Evolutionary conservation across 345 rosid species (phyloP).

Genomic region (Eucalyptus cloeziana): DNA sequence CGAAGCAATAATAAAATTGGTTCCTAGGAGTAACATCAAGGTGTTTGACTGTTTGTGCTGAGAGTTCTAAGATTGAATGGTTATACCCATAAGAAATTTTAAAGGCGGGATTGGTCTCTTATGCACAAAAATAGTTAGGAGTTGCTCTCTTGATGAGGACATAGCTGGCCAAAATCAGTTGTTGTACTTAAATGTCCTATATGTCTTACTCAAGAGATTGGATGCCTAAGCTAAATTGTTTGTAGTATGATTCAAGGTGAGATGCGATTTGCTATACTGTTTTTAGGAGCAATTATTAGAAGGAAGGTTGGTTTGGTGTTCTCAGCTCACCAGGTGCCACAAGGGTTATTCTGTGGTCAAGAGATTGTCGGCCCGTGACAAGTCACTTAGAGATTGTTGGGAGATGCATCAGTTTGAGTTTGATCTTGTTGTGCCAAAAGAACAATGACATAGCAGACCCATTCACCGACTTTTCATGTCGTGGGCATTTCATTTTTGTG

Average conservation of each 20-base stretch:
- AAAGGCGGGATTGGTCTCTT: background rate
- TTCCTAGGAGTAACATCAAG: background rate
- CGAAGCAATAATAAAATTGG: background rate
- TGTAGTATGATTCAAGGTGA: background rate
- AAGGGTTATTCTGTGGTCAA: fast-evolving
- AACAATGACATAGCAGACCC: background rate
- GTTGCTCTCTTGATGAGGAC: background rate
- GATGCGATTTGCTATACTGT: fast-evolving
- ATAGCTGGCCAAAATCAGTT: background rate
- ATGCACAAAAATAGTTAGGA: background rate
- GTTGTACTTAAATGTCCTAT: background rate
- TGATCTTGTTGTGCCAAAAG: background rate
- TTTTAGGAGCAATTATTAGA: background rate
- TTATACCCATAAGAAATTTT: background rate
- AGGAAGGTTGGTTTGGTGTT: background rate
- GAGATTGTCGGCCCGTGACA: background rate
- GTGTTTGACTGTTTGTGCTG: background rate
- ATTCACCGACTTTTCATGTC: background rate
- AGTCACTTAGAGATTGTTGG: background rate
- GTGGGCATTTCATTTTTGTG: background rate
- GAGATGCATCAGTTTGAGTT: background rate
- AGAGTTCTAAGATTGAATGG: no score
- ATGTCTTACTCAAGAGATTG: background rate
- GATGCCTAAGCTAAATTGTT: background rate
- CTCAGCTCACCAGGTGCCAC: fast-evolving